Evolutionary conservation across 202 grass and related monocot genomes (phyloP).

Genomic region (Panicum hallii): DNA sequence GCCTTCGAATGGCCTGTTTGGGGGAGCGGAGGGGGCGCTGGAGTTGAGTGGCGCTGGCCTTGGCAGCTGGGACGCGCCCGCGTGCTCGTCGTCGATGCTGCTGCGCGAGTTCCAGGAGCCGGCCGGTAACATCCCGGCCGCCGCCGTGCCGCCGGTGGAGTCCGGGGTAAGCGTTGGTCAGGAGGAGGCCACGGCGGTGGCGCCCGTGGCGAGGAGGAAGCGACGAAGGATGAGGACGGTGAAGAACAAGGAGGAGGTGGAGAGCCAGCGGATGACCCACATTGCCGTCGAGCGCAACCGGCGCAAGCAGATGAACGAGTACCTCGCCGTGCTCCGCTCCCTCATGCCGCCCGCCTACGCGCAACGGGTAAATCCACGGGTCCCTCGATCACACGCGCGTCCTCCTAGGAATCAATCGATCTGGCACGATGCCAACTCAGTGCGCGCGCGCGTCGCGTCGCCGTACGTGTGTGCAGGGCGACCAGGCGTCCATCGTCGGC

Average conservation of each 20-base stretch:
- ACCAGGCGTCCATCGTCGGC: conserved; percentile 92
- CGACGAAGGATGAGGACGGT: conserved; percentile 54
- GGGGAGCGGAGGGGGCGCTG: conserved; percentile 27
- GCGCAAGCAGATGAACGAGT: conserved; percentile 83
- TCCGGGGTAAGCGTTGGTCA: neutral
- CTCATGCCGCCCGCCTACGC: conserved; percentile 72
- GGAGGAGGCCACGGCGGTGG: conserved; percentile 10
- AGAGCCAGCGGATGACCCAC: conserved; percentile 96
- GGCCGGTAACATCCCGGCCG: conserved; percentile 5
- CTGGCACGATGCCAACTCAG: neutral
- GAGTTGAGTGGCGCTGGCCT: conserved; percentile 15
- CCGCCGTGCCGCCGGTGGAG: conserved; percentile 28
- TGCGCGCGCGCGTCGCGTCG: no score
- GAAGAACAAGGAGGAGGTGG: conserved; percentile 86
- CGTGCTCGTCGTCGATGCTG: conserved; percentile 40
- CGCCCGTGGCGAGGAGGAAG: conserved; percentile 50
- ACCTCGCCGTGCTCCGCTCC: conserved; percentile 68
- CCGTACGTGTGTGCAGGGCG: conserved; percentile 50
- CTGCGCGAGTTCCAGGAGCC: conserved; percentile 53
- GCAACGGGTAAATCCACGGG: conserved; percentile 53
- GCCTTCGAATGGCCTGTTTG: conserved; percentile 44
- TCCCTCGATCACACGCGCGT: neutral
- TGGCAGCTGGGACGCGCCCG: conserved; percentile 42
- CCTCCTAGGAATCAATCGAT: neutral
- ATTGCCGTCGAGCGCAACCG: conserved; percentile 98